These are phyloP conservation scores for Macrophomina pseudophaseolina DNA, from an alignment of 2,329 filamentous ascomycete species.

Conservation along the genomic window DNA sequence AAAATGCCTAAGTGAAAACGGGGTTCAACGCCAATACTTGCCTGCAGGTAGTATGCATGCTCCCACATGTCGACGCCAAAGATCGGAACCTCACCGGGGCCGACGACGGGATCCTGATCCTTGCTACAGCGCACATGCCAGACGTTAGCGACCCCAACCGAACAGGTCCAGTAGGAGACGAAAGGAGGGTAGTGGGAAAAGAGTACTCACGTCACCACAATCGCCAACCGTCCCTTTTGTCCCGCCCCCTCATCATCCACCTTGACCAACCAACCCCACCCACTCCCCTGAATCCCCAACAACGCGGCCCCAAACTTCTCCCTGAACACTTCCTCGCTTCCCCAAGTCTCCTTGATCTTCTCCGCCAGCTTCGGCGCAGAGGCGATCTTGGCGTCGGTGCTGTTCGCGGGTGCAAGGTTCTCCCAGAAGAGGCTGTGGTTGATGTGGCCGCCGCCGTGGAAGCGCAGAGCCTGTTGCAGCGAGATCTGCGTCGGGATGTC, in stretches of 20 bases:
- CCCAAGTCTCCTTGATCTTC: constrained; percentile 70
- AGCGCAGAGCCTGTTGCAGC: constrained; percentile 75
- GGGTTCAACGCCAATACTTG: constrained; percentile 37
- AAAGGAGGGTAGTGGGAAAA: not conserved
- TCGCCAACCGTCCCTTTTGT: constrained; percentile 56
- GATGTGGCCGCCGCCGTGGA: constrained; percentile 90
- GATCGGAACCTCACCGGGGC: constrained; percentile 66
- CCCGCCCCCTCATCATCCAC: constrained; percentile 56
- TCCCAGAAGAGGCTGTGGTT: constrained; percentile 95
- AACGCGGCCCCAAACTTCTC: constrained; percentile 69
- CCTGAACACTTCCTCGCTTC: constrained; percentile 69
- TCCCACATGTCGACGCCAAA: constrained; percentile 92
- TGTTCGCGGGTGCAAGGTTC: constrained; percentile 70
- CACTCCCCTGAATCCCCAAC: constrained; percentile 78
- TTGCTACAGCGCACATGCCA: constrained; percentile 48
- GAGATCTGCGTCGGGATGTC: constrained; percentile 69
- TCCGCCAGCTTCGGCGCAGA: constrained; percentile 63
- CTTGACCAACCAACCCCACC: constrained; percentile 86
- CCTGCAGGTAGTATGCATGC: constrained; percentile 87
- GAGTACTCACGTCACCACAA: constrained; percentile 65
- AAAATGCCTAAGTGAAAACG: not conserved
- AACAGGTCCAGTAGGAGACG: not conserved
- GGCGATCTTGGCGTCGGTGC: constrained; percentile 60
- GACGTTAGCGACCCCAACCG: not conserved
- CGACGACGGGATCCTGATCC: constrained; percentile 79